Conservation (phyloP, 257 asterid species). For the Pogostemon cablin region DNA sequence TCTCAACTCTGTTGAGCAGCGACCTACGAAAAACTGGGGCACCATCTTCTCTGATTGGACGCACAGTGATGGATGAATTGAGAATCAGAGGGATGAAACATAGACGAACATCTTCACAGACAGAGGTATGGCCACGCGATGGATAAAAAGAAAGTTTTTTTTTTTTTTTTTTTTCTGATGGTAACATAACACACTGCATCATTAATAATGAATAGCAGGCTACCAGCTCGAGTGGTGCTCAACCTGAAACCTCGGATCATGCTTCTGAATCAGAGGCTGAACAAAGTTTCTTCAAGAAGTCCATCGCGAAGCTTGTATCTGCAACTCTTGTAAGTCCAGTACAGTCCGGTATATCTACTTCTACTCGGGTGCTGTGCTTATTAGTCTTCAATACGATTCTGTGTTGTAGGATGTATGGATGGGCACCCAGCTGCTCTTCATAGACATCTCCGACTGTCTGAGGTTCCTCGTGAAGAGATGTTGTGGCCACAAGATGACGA, state of each 20-base stretch:
- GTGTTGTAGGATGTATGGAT: constrained; percentile 66
- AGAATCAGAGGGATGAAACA: constrained; percentile 43
- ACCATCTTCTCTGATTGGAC: constrained; percentile 39
- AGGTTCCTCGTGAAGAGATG: constrained; percentile 49
- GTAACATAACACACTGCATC: background rate
- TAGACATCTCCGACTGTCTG: constrained; percentile 51
- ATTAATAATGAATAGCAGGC: constrained; percentile 47
- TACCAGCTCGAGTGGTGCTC: constrained; percentile 36
- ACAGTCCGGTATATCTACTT: background rate
- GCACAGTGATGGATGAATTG: constrained; percentile 37
- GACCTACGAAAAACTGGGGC: constrained; percentile 49
- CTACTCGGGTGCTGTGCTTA: background rate
- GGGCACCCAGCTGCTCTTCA: constrained; percentile 70
- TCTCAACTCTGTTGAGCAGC: constrained; percentile 45
- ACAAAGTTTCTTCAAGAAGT: constrained; percentile 51
- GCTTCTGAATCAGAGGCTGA: constrained; percentile 37
- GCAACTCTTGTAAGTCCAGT: constrained; percentile 56
- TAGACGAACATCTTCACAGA: constrained; percentile 36
- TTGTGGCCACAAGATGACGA: constrained; percentile 53
- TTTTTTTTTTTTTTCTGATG: background rate
- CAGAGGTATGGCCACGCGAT: constrained; percentile 42
- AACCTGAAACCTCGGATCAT: constrained; percentile 28
- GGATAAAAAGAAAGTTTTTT: background rate
- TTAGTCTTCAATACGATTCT: constrained; percentile 28
- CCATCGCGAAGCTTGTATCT: constrained; percentile 52